Evolutionary conservation across 2,329 filamentous ascomycete species (phyloP).

Genomic region (Colletotrichum sp.): DNA sequence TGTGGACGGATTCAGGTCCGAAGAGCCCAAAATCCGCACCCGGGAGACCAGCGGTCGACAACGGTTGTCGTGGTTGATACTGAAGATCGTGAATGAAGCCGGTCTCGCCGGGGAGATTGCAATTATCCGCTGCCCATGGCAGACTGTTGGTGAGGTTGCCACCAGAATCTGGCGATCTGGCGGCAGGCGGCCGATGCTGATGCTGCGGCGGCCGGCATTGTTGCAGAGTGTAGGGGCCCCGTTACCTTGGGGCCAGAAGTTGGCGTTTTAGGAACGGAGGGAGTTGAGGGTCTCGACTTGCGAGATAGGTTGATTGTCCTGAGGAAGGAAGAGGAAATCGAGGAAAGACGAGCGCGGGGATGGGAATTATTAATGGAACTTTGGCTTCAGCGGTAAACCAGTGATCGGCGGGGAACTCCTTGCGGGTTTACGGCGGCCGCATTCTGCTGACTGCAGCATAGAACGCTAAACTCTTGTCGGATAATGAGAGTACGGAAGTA

Average conservation of each 20-base stretch:
- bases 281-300: background rate
- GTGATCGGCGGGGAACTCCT: background rate
- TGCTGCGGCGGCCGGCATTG: constrained; percentile 14
- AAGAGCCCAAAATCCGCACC: constrained; percentile 12
- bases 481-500: background rate
- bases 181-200: background rate
- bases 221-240: constrained; percentile 22
- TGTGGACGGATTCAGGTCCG: constrained; percentile 5
- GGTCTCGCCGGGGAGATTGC: constrained; percentile 5
- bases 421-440: background rate
- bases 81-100: background rate
- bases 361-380: background rate
- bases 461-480: background rate
- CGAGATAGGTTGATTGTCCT: background rate
- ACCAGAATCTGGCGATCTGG: constrained; percentile 2
- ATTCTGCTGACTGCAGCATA: background rate
- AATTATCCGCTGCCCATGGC: constrained; percentile 12
- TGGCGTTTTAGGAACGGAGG: background rate
- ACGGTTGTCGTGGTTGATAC: background rate
- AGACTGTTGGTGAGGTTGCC: constrained; percentile 2
- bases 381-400: background rate
- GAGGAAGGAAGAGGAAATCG: background rate
- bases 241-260: constrained; percentile 6
- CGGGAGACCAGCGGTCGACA: constrained; percentile 9
- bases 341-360: background rate